Evolutionary conservation across 2,329 filamentous ascomycete species (phyloP), one percentile per base, ranked within the genome.

Genomic region (Tolypocladium ophioglossoides): DNA sequence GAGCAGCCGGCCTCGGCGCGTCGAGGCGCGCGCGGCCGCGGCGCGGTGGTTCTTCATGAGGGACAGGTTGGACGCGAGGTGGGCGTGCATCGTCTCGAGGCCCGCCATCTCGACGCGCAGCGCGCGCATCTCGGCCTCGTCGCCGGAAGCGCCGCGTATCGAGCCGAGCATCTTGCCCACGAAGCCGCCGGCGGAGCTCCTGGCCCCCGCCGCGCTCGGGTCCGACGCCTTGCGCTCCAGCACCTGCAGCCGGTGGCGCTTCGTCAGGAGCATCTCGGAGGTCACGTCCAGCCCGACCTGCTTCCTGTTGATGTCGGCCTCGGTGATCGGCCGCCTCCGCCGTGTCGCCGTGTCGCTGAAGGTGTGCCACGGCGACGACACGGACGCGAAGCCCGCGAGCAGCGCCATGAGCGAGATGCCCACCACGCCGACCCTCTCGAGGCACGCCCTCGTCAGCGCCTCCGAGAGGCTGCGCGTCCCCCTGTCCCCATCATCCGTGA

Each of bases 341-440:
- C 72, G 68, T 11, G 70, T 65, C 48, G 81, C 74, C 40, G 79
- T 80, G 34, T 84, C 82, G 27, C 83, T 80, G 69, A 95, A 89
- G 0, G 83, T 89, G 64, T 95, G 87, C 89, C 90, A 95, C 1
- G 91, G 83, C 1, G 87, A 86, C 27, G 87, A 91, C 37, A 95
- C 87, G n/a, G 89, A 89, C 7, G 90, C 90, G 63, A 95, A 95
- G 0, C 90, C 90, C 8, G 89, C 89, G n/a, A 95, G 74, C 16
- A 91, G 78, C 18, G 89, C 90, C 89, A 95, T 95, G 52, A 94
- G 72, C 50, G 86, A 85, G 54, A 94, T 90, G 4, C 90, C 90
- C 58, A 95, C 89, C 41, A 95, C 85, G 14, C 89, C 90, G 30
- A 95, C 84, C 47, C 90, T 72, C 66, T 85, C 82, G 38, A 86